A percentile compares a stretch with the other conserved stretches of the same genome.
Conservation (phyloP, 1,284 basidiomycete species). For the Athelia psychrophila region DNA sequence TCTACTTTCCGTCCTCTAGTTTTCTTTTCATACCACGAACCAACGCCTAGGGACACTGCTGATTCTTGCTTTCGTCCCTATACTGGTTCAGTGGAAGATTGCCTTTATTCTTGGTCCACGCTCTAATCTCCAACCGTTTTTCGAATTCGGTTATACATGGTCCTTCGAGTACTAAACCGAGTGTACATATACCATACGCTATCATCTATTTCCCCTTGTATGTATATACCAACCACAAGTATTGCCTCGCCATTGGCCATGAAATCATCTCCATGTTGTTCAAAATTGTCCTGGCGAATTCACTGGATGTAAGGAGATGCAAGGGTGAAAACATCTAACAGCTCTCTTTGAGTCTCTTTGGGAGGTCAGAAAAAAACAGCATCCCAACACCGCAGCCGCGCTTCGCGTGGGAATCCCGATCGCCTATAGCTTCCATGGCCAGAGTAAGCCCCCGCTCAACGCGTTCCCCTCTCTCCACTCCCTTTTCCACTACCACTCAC, state of each 20-base stretch:
- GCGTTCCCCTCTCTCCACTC: constrained; percentile 14
- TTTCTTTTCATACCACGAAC: constrained; percentile 47
- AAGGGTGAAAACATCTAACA: too few species aligned
- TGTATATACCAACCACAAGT: neutral
- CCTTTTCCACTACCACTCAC: constrained; percentile 19
- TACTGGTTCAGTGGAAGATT: constrained; percentile 67
- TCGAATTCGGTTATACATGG: constrained; percentile 43
- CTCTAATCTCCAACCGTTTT: constrained; percentile 55
- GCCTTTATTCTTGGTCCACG: constrained; percentile 56
- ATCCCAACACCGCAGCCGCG: too few species aligned
- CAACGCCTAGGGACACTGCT: constrained; percentile 69
- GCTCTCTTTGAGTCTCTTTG: too few species aligned
- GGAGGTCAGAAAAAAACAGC: too few species aligned
- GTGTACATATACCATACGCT: constrained; percentile 43
- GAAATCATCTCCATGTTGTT: too few species aligned
- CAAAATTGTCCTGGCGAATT: too few species aligned
- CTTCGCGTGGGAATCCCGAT: neutral
- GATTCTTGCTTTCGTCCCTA: constrained; percentile 63
- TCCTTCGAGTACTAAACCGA: constrained; percentile 71
- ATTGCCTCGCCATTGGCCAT: too few species aligned
- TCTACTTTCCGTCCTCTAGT: constrained; percentile 1
- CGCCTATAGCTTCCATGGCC: constrained; percentile 16
- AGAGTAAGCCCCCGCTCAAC: constrained; percentile 10
- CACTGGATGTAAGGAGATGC: too few species aligned
- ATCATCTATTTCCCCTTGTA: constrained; percentile 6